Evolutionary conservation across 2,329 filamentous ascomycete species (phyloP).

Genomic region (Fusarium bactridioides): DNA sequence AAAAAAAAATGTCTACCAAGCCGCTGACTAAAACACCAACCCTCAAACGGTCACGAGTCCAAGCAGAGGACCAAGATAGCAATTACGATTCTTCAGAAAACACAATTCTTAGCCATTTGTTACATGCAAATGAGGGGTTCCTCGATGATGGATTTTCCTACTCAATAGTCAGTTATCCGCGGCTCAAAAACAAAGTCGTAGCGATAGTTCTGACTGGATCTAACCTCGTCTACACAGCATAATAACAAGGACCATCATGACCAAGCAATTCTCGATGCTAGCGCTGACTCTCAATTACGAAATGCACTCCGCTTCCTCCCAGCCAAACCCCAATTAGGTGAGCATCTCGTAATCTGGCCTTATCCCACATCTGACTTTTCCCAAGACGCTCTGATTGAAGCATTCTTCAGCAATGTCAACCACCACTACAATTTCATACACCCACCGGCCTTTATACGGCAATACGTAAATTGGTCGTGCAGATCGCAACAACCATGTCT

Average conservation of each 20-base stretch:
- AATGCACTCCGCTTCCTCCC: not conserved
- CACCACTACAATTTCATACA: conserved; percentile 18
- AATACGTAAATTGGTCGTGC: conserved; percentile 5
- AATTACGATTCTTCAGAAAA: not conserved
- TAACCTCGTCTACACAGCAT: not conserved
- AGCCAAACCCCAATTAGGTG: not conserved
- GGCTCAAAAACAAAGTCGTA: not conserved
- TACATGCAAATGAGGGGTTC: not conserved
- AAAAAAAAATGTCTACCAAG: not conserved
- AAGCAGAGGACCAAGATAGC: not conserved
- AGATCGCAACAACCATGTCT: not conserved
- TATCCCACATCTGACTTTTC: not conserved
- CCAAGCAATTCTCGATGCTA: not conserved
- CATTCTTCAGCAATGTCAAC: conserved; percentile 17
- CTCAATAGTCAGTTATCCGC: not conserved
- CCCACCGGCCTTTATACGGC: not conserved
- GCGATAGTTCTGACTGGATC: not conserved
- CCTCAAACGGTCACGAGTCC: not conserved
- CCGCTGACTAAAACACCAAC: not conserved
- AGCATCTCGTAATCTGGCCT: not conserved
- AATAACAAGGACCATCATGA: not conserved
- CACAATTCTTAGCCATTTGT: not conserved
- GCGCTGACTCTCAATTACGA: not conserved
- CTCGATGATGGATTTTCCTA: not conserved
- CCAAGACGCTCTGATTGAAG: conserved; percentile 6